Conservation (phyloP, 78 protist genomes). For the Monocercomonoides exilis region DNA sequence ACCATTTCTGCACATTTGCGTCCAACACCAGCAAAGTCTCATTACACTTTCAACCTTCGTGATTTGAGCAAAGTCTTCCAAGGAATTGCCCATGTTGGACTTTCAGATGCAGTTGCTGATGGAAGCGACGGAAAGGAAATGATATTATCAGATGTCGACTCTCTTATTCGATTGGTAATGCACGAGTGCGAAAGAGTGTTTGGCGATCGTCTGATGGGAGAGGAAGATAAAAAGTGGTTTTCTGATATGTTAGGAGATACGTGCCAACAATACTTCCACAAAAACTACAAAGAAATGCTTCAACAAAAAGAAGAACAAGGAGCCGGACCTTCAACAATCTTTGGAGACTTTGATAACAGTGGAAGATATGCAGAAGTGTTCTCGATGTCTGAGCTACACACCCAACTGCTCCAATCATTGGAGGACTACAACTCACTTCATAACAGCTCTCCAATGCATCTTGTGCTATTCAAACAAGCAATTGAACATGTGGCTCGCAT, state of each 20-base stretch:
- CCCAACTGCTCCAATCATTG: slow-evolving; percentile 23
- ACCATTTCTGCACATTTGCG: slow-evolving; percentile 27
- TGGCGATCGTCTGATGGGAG: slow-evolving; percentile 41
- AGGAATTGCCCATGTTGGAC: slow-evolving; percentile 33
- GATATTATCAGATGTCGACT: not conserved
- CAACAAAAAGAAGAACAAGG: not conserved
- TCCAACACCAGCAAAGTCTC: slow-evolving; percentile 72
- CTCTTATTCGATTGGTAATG: slow-evolving; percentile 25
- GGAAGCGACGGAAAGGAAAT: not conserved
- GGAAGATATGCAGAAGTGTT: slow-evolving; percentile 11
- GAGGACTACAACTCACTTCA: slow-evolving; percentile 31
- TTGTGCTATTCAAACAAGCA: slow-evolving; percentile 39
- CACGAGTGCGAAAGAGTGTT: slow-evolving; percentile 40
- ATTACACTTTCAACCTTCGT: slow-evolving; percentile 74
- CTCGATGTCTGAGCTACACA: not conserved
- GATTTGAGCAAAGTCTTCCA: slow-evolving; percentile 61
- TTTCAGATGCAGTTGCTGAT: not conserved
- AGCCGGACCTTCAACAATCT: not conserved
- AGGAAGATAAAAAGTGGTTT: slow-evolving; percentile 42
- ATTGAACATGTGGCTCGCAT: slow-evolving; percentile 36
- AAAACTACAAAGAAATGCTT: not conserved
- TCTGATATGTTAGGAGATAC: not conserved
- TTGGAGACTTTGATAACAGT: slow-evolving; percentile 8
- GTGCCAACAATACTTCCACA: not conserved
- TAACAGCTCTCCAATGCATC: slow-evolving; percentile 32